These are phyloP conservation scores for Miamiensis avidus DNA, from an alignment of 169 alveolate genomes.

Conservation along the genomic window DNA sequence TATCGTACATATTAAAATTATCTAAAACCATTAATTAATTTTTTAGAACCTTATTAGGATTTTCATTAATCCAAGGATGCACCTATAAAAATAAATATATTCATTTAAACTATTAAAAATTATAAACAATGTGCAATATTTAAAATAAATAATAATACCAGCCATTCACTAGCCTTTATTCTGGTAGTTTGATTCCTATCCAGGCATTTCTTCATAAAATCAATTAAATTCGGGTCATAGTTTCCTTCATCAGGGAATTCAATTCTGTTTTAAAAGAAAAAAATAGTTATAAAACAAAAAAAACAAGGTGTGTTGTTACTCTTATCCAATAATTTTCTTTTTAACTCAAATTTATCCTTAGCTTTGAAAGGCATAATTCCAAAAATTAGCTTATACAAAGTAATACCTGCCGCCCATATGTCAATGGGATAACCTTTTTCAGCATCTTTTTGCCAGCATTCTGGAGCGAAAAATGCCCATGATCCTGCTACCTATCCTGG, in stretches of 20 bases:
- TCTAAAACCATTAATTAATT: not conserved
- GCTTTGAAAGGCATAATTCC: conserved; percentile 71
- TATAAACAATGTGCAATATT: not conserved
- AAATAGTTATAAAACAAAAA: not conserved
- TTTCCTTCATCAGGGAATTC: conserved; percentile 2
- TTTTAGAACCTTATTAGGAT: not conserved
- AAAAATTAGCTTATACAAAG: conserved; percentile 61
- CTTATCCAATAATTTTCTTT: conserved; percentile 16
- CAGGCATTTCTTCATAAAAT: not conserved
- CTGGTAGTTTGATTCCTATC: conserved; percentile 3
- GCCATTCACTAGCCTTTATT: conserved; percentile 19
- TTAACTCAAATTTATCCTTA: conserved; percentile 25
- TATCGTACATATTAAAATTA: too few species aligned
- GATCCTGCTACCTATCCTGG: conserved; percentile 51
- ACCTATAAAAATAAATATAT: not conserved
- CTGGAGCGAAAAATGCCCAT: conserved; percentile 56
- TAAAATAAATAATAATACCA: not conserved
- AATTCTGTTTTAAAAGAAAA: not conserved
- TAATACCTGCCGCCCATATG: conserved; percentile 84
- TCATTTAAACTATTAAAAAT: not conserved
- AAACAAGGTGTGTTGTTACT: not conserved
- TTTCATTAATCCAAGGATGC: conserved; percentile 18
- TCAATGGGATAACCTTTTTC: conserved; percentile 69
- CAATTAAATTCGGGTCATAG: not conserved
- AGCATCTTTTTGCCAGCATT: conserved; percentile 7